These are phyloP conservation scores for Thielaviopsis punctulata DNA, from an alignment of 2,329 filamentous ascomycete genomes.

Conservation along the genomic window DNA sequence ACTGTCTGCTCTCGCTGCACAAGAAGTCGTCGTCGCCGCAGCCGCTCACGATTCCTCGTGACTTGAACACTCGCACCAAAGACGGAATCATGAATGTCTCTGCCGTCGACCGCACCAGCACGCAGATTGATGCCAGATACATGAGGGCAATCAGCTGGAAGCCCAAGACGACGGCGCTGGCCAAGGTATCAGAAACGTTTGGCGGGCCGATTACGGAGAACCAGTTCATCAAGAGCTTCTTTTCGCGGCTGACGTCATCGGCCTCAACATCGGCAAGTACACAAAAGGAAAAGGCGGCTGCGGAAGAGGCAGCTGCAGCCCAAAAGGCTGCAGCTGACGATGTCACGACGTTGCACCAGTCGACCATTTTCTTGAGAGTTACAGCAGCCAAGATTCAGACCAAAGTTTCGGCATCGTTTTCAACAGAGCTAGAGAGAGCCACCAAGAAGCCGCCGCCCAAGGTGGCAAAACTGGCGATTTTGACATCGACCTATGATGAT, in stretches of 20 bases:
- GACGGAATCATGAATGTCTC: conserved; percentile 78
- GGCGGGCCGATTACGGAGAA: conserved; percentile 30
- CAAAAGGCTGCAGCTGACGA: conserved; percentile 53
- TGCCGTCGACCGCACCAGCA: conserved; percentile 66
- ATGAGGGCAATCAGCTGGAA: conserved; percentile 84
- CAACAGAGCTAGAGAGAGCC: conserved; percentile 76
- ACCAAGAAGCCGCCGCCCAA: conserved; percentile 96
- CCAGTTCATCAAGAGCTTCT: conserved; percentile 60
- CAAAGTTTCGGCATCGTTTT: conserved; percentile 53
- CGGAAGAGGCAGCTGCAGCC: conserved; percentile 43
- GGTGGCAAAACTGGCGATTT: conserved; percentile 64
- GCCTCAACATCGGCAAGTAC: conserved; percentile 23
- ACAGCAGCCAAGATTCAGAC: conserved; percentile 73
- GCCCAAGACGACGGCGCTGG: conserved; percentile 26
- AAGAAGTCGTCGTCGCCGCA: conserved; percentile 76
- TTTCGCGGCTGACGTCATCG: conserved; percentile 51
- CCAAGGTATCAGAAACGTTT: conserved; percentile 32
- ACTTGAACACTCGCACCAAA: conserved; percentile 66
- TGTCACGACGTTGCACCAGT: conserved; percentile 50
- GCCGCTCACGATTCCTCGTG: conserved; percentile 54
- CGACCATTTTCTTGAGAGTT: conserved; percentile 75
- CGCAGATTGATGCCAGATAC: conserved; percentile 81
- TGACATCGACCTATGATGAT: conserved; percentile 85
- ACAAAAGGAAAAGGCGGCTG: conserved; percentile 32
- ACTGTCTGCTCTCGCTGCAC: conserved; percentile 56